phyloP scores from a whole-genome alignment of 2,329 filamentous ascomycete genomes.

The Colletotrichum cuscutae region DNA sequence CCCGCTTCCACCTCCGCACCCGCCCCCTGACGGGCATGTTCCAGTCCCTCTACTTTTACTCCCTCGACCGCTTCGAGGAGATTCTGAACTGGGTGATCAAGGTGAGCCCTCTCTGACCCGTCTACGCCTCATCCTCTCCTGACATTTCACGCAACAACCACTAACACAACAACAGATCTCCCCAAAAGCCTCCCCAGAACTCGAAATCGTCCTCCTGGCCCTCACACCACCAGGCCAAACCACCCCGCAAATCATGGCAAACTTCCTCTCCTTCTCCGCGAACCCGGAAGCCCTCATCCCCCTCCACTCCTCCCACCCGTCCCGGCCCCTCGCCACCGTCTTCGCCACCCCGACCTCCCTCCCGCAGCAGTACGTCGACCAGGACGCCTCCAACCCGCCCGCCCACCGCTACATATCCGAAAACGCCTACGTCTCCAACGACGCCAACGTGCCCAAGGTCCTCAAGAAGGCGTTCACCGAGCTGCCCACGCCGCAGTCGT shows the following conservation, averaged over 20 bases:
- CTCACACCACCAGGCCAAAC: slow-evolving; percentile 41
- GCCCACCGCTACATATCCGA: slow-evolving; percentile 60
- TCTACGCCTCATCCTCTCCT: slow-evolving; percentile 11
- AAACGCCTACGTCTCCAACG: slow-evolving; percentile 60
- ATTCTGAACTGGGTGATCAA: slow-evolving; percentile 60
- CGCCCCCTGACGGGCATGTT: slow-evolving; percentile 44
- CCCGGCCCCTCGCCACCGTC: slow-evolving; percentile 42
- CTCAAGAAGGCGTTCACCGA: slow-evolving; percentile 59
- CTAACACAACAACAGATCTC: slow-evolving; percentile 35
- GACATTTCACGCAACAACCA: background rate
- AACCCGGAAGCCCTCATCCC: slow-evolving; percentile 34
- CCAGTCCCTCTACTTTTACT: slow-evolving; percentile 56
- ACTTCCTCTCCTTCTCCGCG: slow-evolving; percentile 54
- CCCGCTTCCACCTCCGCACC: slow-evolving; percentile 59
- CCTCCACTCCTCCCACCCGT: slow-evolving; percentile 20
- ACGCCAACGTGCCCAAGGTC: slow-evolving; percentile 54
- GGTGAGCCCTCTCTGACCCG: slow-evolving; percentile 37
- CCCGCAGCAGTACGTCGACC: slow-evolving; percentile 51
- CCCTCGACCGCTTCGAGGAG: slow-evolving; percentile 53
- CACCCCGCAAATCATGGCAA: slow-evolving; percentile 47
- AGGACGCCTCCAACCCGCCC: slow-evolving; percentile 58
- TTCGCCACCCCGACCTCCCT: slow-evolving; percentile 52
- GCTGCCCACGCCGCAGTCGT: slow-evolving; percentile 56
- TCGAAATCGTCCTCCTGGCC: slow-evolving; percentile 53
- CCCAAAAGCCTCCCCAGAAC: slow-evolving; percentile 47